Base-by-base conservation (phyloP, 257 asterid species). In the Solanum sejunctum region DNA sequence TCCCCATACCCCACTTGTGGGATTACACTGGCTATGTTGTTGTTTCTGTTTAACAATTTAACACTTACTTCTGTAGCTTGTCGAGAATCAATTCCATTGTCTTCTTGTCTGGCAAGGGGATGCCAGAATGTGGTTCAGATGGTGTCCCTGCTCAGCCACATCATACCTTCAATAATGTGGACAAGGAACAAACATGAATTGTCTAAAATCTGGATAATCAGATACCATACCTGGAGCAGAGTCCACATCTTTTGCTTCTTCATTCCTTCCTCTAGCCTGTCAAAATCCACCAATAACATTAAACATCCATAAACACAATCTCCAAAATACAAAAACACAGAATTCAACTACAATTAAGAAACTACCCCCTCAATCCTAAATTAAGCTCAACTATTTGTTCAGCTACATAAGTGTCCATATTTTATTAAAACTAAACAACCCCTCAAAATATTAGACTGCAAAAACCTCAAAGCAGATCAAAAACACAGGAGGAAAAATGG, bases 51-150 rank as follows among this genome's bases (percentile, higher is more conserved):
- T 63, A 73, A 52, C 64, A 83, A 69, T 57, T 16, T 28, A 81
- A 85, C 82, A 87, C 98, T 28, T 90, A 93, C 99, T 94, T 97
- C 91, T 97, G 99, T 89, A 97, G 97, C 89, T 95, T 97, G 90
- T 95, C 97, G 85, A 97, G 90, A 86, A 97, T 90, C 58, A 94
- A 85, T 89, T 97, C 99, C 92, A 95, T 84, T 1, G 84, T 81
- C 90, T 93, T 97, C 95, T 89, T 97, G 81, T 94, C 98, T 18
- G 99, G 99, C 90, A 95, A 49, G 54, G 91, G 93, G 70, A 88
- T 69, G 87, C 90, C 92, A 58, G 90, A 82, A 15, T 89, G 84
- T 28, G 85, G 88, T 78, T 89, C 93, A 0, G 60, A 64, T 21
- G 95, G 99, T 39, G 97, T 90, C 87, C 97, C 99, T 96, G 85